Base-by-base conservation (phyloP, 495 filamentous ascomycete species). In the Hypoxylon lenormandii region DNA sequence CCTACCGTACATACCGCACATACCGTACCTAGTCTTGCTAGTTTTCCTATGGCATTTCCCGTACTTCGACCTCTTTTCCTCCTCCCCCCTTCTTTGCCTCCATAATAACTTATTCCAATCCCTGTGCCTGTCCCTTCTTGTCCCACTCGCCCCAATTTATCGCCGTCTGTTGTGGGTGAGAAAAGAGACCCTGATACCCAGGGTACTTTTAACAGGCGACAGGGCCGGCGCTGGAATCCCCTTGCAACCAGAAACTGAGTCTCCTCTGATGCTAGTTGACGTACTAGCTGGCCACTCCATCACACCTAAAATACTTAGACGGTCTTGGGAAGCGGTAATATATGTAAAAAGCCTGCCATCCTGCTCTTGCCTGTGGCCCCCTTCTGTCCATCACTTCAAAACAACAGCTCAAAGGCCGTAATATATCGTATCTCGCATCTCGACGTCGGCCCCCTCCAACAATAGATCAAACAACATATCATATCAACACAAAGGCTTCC, bases 121-220 rank as follows among this genome's bases (percentile, higher is more conserved):
- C 68, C 68, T 71, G 68, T 63, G 58, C 51, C 6, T 33, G 30
- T 33, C 30, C 30, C 30, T 60, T 60, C 58, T 53, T 71, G 68
- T 71, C 68, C 68, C 68, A 71, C 68, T 71, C 58, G 68, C 68
- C 58, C 68, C 68, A 71, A 66, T 71, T 71, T 58, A 71, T 71
- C 68, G 56, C 33, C 56, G 23, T 66, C 52, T 54, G 43, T 37
- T 66, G 61, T 60, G 58, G 62, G 62, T 59, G 61, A 63, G 67
- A 56, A 30, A 8, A 43, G 60, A 51, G 48, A 70, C 67, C 61
- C 66, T 70, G 67, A 70, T 61, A 62, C 57, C 56, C 37, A 63
- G 54, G 52, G 51, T 69, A 54, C 52, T 70, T 66, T 58, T 38
- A 49, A 70, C 61, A 33, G 30, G 23, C 23, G 30, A 33, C 30